Conservation (phyloP, 2,329 filamentous ascomycete species). For the Dothidotthia symphoricarpi region DNA sequence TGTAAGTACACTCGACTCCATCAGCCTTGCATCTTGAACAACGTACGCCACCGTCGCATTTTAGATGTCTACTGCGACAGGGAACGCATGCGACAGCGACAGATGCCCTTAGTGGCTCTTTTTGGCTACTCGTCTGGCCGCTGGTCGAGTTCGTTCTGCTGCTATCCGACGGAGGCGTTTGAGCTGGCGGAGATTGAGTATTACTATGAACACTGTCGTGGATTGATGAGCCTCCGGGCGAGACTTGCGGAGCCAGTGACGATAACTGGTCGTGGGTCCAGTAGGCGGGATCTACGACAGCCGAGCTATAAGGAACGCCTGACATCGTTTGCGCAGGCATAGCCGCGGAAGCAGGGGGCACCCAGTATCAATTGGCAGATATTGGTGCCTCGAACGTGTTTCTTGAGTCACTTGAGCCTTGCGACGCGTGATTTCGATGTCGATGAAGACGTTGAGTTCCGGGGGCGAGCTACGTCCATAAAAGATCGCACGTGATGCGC, state of each 20-base stretch:
- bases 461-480: constrained; percentile 16
- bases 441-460: constrained; percentile 20
- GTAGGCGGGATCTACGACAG: constrained; percentile 35
- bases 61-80: constrained; percentile 53
- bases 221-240: constrained; percentile 28
- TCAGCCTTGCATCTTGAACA: constrained; percentile 50
- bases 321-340: constrained; percentile 26
- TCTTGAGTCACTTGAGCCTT: constrained; percentile 13
- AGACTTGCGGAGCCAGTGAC: constrained; percentile 30
- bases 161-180: constrained; percentile 32
- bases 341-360: constrained; percentile 27
- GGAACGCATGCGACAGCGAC: constrained; percentile 51
- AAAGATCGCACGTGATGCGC: constrained; percentile 9
- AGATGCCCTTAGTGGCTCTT: constrained; percentile 30
- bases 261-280: constrained; percentile 30
- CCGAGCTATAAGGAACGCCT: constrained; percentile 25
- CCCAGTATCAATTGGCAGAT: constrained; percentile 6
- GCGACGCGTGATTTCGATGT: constrained; percentile 22
- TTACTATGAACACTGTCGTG: constrained; percentile 29
- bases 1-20: constrained; percentile 51
- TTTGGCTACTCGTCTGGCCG: constrained; percentile 21
- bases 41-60: constrained; percentile 53
- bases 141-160: constrained; percentile 16
- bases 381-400: constrained; percentile 5
- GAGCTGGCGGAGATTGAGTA: constrained; percentile 27